Conservation (phyloP, 768 basidiomycete species). For the Pleurotus citrinopileatus region DNA sequence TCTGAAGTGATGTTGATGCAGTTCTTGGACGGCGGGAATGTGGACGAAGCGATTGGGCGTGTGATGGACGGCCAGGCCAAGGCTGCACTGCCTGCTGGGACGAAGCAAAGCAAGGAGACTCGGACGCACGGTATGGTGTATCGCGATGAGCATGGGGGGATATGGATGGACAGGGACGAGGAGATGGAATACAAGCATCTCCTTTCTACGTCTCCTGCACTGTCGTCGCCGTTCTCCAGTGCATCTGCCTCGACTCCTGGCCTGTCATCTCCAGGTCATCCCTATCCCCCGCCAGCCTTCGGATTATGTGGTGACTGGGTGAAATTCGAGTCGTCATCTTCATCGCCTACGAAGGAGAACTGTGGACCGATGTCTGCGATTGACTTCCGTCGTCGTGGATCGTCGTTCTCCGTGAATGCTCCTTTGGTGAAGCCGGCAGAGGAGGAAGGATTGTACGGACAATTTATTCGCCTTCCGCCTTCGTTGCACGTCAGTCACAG, state of each 20-base stretch:
- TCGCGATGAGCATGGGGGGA: slow-evolving; percentile 56
- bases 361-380: neutral
- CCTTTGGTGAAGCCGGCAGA: neutral
- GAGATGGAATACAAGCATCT: slow-evolving; percentile 67
- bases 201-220: slow-evolving; percentile 25
- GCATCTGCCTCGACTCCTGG: neutral
- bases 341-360: neutral
- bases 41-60: slow-evolving; percentile 51
- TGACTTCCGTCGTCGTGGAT: neutral
- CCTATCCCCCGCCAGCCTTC: neutral
- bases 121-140: slow-evolving; percentile 31
- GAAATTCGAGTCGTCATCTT: neutral
- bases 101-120: neutral
- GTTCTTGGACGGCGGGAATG: slow-evolving; percentile 60
- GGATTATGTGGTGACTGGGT: neutral
- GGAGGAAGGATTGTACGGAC: neutral
- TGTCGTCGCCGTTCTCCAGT: neutral
- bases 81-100: slow-evolving; percentile 27
- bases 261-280: neutral
- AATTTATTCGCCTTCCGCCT: neutral
- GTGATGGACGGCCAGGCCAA: slow-evolving; percentile 56
- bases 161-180: slow-evolving; percentile 76
- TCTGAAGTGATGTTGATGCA: slow-evolving; percentile 72
- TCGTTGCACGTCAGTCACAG: neutral
- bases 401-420: neutral